These are phyloP conservation scores for Ophiostoma populinum DNA, from an alignment of 2,329 filamentous ascomycete genomes.

Conservation along the genomic window DNA sequence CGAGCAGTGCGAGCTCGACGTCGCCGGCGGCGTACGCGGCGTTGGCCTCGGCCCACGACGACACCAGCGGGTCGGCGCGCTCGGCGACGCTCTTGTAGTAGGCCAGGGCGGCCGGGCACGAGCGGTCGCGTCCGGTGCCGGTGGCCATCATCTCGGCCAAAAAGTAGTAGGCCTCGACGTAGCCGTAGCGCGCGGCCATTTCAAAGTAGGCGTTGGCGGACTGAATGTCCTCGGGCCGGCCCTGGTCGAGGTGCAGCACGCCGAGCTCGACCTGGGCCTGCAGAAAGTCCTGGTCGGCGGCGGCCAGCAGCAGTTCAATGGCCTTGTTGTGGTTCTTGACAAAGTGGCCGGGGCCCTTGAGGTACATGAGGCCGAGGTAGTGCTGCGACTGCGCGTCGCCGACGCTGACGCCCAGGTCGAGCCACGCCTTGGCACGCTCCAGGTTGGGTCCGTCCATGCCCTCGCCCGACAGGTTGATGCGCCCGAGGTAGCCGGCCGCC, in stretches of 20 bases:
- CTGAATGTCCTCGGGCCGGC: conserved; percentile 47
- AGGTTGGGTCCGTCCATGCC: conserved; percentile 61
- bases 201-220: conserved; percentile 78
- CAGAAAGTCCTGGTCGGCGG: conserved; percentile 67
- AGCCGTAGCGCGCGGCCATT: conserved; percentile 62
- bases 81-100: conserved; percentile 75
- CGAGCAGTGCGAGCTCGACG: conserved; percentile 60
- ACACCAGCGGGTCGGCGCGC: conserved; percentile 54
- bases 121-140: conserved; percentile 62
- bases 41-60: conserved; percentile 70
- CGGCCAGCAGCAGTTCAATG: conserved; percentile 56
- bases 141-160: conserved; percentile 73
- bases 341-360: conserved; percentile 50
- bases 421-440: conserved; percentile 62
- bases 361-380: conserved; percentile 65
- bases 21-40: conserved; percentile 65
- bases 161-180: conserved; percentile 84
- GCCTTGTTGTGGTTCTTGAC: conserved; percentile 53
- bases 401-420: conserved; percentile 57
- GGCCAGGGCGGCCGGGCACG: conserved; percentile 56
- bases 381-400: conserved; percentile 75
- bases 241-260: conserved; percentile 72
- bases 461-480: conserved; percentile 81
- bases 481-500: conserved; percentile 70
- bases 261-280: conserved; percentile 72